phyloP scores from a whole-genome alignment of 2,329 filamentous ascomycete species.

The Elsinoe necatrix region DNA sequence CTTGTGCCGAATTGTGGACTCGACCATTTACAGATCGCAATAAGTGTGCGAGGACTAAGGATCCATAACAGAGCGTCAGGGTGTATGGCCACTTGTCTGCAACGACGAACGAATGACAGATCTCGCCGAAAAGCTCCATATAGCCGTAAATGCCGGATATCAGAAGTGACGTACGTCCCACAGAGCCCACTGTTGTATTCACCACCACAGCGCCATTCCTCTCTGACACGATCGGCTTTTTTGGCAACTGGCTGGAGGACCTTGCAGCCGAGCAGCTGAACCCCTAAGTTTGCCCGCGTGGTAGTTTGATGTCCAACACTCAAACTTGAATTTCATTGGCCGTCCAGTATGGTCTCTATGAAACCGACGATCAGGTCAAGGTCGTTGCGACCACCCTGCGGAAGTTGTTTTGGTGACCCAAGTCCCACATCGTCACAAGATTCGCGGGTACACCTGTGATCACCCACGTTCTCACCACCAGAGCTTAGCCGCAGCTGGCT shows the following conservation, averaged over 20 bases:
- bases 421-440: conserved; percentile 30
- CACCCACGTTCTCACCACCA: conserved; percentile 18
- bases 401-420: conserved; percentile 19
- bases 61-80: conserved; percentile 28
- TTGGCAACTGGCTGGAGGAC: conserved; percentile 44
- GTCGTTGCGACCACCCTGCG: conserved; percentile 23
- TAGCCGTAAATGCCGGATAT: conserved; percentile 33
- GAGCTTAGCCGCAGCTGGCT: conserved; percentile 18
- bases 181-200: conserved; percentile 33
- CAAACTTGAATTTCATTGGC: conserved; percentile 27
- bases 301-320: conserved; percentile 27
- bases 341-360: conserved; percentile 25
- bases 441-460: conserved; percentile 53
- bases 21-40: conserved; percentile 22
- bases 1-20: conserved; percentile 24
- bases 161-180: conserved; percentile 27
- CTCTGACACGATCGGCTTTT: conserved; percentile 46
- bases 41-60: conserved; percentile 23
- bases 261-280: conserved; percentile 31
- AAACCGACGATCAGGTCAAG: conserved; percentile 17
- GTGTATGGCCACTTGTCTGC: conserved; percentile 31
- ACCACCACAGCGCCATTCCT: conserved; percentile 45
- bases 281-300: conserved; percentile 25
- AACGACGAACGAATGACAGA: conserved; percentile 28
- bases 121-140: conserved; percentile 32